phyloP scores from a whole-genome alignment of 2,329 filamentous ascomycete species.

The Beauveria rudraprayagi region DNA sequence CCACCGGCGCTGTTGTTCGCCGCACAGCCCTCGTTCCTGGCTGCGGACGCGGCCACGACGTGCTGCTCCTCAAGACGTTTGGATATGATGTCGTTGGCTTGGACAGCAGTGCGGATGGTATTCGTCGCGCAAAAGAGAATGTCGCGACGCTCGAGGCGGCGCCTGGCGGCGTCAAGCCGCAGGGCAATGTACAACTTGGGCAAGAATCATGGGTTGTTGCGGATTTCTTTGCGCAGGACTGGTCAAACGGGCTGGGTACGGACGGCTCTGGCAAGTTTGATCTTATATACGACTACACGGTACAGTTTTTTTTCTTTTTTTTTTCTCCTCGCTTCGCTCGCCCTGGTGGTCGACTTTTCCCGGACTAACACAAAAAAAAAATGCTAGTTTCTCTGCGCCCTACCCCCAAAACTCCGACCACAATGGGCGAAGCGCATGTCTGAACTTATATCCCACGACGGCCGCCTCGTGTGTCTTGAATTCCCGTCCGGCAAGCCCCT shows the following conservation, averaged over 20 bases:
- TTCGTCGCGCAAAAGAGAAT: conserved; percentile 38
- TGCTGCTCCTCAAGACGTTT: conserved; percentile 62
- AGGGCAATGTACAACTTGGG: conserved; percentile 37
- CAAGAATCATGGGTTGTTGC: conserved; percentile 47
- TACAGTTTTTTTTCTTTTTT: conserved; percentile 24
- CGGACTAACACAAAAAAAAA: neutral
- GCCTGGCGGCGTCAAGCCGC: conserved; percentile 28
- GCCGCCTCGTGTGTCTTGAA: conserved; percentile 59
- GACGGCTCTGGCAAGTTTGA: conserved; percentile 49
- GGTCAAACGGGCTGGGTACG: conserved; percentile 36
- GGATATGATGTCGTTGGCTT: conserved; percentile 74
- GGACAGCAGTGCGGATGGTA: conserved; percentile 49
- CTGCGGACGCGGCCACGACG: conserved; percentile 77
- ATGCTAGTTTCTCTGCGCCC: conserved; percentile 53
- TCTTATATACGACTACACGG: conserved; percentile 56
- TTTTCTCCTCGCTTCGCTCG: neutral
- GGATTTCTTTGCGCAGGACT: conserved; percentile 60
- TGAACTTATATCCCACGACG: conserved; percentile 39
- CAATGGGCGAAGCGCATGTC: conserved; percentile 46
- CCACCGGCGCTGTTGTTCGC: conserved; percentile 18
- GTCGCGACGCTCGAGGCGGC: conserved; percentile 31
- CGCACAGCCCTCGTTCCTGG: conserved; percentile 63
- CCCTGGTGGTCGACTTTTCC: neutral
- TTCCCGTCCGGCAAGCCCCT: conserved; percentile 68
- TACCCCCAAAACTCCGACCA: conserved; percentile 44